phyloP scores from a whole-genome alignment of 2,329 filamentous ascomycete species.

The Talaromyces sp. region DNA sequence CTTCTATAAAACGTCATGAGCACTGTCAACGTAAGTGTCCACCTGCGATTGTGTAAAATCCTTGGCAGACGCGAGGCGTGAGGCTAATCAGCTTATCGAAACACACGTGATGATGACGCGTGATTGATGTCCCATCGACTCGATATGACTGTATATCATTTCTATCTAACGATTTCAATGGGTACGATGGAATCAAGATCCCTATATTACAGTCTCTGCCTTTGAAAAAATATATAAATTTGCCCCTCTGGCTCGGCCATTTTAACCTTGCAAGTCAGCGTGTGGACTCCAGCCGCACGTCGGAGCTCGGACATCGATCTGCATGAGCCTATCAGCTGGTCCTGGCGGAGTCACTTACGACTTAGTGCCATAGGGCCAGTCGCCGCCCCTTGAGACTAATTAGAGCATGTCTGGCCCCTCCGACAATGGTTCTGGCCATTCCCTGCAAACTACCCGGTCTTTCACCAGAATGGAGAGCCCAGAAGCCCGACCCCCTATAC shows the following conservation, averaged over 20 bases:
- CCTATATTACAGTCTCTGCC: background rate
- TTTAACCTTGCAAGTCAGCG: background rate
- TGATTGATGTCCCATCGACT: too few species aligned
- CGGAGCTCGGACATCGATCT: constrained; percentile 25
- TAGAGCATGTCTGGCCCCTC: constrained; percentile 25
- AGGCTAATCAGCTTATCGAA: too few species aligned
- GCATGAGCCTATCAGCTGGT: constrained; percentile 34
- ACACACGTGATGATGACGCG: too few species aligned
- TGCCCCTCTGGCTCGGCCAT: background rate
- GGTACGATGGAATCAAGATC: too few species aligned
- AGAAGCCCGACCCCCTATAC: constrained; percentile 24
- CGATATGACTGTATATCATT: too few species aligned
- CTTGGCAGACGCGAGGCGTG: too few species aligned
- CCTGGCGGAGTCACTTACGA: constrained; percentile 21
- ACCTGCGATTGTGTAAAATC: too few species aligned
- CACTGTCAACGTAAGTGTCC: too few species aligned
- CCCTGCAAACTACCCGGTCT: constrained; percentile 31
- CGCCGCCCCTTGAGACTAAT: constrained; percentile 18
- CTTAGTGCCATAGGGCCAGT: constrained; percentile 30
- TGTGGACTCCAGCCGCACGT: constrained; percentile 5
- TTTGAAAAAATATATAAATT: too few species aligned
- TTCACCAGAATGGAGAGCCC: constrained; percentile 38
- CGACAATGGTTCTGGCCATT: constrained; percentile 26
- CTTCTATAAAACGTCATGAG: too few species aligned
- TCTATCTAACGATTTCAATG: too few species aligned